Conservation (phyloP, 2,329 filamentous ascomycete genomes). For the Alternaria sp. region DNA sequence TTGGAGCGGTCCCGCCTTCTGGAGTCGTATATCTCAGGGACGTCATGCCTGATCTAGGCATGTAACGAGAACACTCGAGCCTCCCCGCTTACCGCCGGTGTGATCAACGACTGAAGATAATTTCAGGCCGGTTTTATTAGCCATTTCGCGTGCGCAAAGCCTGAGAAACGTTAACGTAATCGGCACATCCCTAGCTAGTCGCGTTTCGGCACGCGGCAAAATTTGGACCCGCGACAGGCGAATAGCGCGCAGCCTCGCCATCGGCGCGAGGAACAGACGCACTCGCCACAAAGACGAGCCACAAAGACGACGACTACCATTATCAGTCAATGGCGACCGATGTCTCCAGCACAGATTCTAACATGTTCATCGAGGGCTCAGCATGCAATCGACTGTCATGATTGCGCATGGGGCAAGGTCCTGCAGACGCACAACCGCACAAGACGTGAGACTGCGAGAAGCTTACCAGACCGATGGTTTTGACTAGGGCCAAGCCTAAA, state of each 20-base stretch:
- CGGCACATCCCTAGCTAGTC: constrained; percentile 10
- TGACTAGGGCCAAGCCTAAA: constrained; percentile 5
- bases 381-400: neutral
- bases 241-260: neutral
- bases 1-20: neutral
- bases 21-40: constrained; percentile 5
- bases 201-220: constrained; percentile 15
- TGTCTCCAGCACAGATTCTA: neutral
- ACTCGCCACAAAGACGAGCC: neutral
- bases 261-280: neutral
- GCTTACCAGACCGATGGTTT: neutral
- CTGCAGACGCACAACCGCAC: neutral
- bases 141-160: constrained; percentile 12
- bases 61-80: neutral
- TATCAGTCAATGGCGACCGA: neutral
- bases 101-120: neutral
- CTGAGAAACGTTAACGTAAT: constrained; percentile 21
- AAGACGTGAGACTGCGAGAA: neutral
- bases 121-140: constrained; percentile 8
- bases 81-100: constrained; percentile 16
- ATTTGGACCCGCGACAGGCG: constrained; percentile 6
- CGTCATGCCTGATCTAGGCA: constrained; percentile 7
- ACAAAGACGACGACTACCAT: neutral
- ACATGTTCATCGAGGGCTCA: neutral
- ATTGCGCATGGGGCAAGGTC: constrained; percentile 5